Conservation (phyloP, 78 protist genomes). For the Dictyostelium intermedium region DNA sequence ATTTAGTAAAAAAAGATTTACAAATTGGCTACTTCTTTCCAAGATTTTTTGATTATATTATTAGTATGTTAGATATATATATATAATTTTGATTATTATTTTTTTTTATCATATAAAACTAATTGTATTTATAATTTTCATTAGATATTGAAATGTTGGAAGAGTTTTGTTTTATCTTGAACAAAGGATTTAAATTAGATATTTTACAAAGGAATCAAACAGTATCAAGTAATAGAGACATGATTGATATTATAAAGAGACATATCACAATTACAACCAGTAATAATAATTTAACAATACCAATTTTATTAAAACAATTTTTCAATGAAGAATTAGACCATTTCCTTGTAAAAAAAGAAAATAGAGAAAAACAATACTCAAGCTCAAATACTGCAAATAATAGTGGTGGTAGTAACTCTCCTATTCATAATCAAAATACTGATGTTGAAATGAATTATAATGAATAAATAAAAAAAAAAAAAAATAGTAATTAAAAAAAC, state of each 20-base stretch:
- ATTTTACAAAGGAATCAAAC: constrained; percentile 24
- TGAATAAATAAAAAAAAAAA: background rate
- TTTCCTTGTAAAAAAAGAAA: background rate
- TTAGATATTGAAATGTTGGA: constrained; percentile 66
- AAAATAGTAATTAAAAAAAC: no score
- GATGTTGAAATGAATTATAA: background rate
- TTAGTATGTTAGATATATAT: constrained; percentile 41
- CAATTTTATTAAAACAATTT: constrained; percentile 36
- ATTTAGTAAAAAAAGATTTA: constrained; percentile 44
- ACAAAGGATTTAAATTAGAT: constrained; percentile 31
- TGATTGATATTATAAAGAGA: constrained; percentile 7
- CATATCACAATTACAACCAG: constrained; percentile 50
- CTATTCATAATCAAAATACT: background rate
- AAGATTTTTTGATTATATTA: constrained; percentile 59
- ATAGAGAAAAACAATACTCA: constrained; percentile 2
- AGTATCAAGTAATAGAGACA: constrained; percentile 5
- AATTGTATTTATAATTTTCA: background rate
- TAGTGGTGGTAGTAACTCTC: background rate
- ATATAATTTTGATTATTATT: background rate
- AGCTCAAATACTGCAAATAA: background rate
- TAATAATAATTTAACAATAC: background rate
- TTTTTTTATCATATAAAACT: background rate
- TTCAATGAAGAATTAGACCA: constrained; percentile 58
- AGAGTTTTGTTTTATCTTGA: constrained; percentile 30
- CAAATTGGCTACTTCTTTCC: constrained; percentile 63